Conservation (phyloP, 805 yeast genomes). For the Saccharomycopsis capsularis region DNA sequence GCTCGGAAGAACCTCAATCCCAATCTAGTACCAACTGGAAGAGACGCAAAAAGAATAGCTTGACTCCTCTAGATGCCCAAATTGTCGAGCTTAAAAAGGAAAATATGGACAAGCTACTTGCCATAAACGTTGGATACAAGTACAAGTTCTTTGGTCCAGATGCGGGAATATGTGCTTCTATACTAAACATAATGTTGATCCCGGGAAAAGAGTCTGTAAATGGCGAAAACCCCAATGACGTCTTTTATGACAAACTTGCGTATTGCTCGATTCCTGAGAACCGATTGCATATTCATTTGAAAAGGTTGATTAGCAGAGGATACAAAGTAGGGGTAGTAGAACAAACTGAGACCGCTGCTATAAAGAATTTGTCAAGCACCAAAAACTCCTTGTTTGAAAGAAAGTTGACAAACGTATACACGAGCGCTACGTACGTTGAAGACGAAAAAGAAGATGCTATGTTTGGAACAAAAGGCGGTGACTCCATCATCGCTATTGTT, state of each 20-base stretch:
- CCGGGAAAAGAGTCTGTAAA: conserved; percentile 59
- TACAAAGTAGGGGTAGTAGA: conserved; percentile 80
- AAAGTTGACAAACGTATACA: conserved; percentile 61
- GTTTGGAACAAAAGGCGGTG: conserved; percentile 29
- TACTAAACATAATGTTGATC: conserved; percentile 62
- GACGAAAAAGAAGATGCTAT: conserved; percentile 24
- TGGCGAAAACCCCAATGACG: conserved; percentile 40
- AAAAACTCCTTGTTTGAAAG: conserved; percentile 59
- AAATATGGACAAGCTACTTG: conserved; percentile 62
- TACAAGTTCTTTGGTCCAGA: conserved; percentile 83
- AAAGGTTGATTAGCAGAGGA: conserved; percentile 64
- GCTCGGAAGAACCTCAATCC: neutral
- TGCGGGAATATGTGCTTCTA: conserved; percentile 61
- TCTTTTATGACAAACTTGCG: conserved; percentile 54
- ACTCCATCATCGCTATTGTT: conserved; percentile 41
- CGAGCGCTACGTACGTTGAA: conserved; percentile 78
- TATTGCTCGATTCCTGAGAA: conserved; percentile 81
- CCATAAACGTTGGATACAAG: conserved; percentile 88
- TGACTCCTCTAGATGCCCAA: conserved; percentile 81
- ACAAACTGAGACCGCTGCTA: conserved; percentile 75
- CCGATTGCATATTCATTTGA: conserved; percentile 67
- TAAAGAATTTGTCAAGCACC: conserved; percentile 49
- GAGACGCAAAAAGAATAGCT: conserved; percentile 23
- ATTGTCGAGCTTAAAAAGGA: conserved; percentile 54
- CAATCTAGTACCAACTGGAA: neutral